phyloP scores from a whole-genome alignment of 345 rosid genomes.

The Triadica sebifera region DNA sequence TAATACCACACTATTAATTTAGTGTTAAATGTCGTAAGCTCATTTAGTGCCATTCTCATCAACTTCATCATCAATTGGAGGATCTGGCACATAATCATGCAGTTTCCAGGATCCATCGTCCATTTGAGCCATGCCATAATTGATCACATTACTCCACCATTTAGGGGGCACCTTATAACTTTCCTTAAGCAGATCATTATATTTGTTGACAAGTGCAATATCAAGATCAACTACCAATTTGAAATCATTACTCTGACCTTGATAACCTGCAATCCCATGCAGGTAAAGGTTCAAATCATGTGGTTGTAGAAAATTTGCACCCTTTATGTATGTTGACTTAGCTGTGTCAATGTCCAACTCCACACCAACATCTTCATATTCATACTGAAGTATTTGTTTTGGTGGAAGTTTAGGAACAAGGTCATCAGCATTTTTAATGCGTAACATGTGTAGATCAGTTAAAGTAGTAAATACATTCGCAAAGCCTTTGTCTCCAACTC shows the following conservation, averaged over 20 bases:
- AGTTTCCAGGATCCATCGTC: neutral
- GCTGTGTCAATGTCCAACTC: conserved; percentile 13
- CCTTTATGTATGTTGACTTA: conserved; percentile 11
- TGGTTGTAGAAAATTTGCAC: neutral
- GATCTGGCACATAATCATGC: neutral
- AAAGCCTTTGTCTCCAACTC: conserved; percentile 18
- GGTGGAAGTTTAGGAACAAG: conserved; percentile 12
- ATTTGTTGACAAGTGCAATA: neutral
- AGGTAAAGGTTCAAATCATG: conserved; percentile 20
- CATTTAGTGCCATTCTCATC: neutral
- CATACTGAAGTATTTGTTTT: neutral
- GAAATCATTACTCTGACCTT: conserved; percentile 9
- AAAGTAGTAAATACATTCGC: neutral
- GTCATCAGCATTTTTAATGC: conserved; percentile 11
- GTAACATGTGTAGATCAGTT: conserved; percentile 11
- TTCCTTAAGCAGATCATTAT: neutral
- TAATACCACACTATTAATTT: no score
- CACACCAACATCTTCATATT: conserved; percentile 14
- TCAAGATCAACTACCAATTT: conserved; percentile 8
- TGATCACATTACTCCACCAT: neutral
- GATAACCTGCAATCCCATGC: conserved; percentile 27
- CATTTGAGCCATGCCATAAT: neutral
- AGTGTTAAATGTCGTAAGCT: no score
- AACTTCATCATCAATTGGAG: neutral
- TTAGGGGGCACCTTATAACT: neutral